Percentiles rank a stretch among this genome's conserved stretches.
Conservation (phyloP, 352 stramenopile species). For the Phytophthora litchii region DNA sequence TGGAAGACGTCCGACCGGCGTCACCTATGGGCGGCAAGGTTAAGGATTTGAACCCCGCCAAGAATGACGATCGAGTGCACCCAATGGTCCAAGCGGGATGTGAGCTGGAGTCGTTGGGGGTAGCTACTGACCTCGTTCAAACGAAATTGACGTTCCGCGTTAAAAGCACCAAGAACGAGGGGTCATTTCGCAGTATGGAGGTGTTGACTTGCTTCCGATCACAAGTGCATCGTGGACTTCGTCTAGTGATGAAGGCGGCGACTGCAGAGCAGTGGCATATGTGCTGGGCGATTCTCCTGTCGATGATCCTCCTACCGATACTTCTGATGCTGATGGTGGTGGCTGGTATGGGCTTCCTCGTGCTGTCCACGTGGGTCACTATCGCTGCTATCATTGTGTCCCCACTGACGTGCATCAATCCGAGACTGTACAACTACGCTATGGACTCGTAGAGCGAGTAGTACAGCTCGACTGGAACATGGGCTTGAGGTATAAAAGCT, state of each 20-base stretch:
- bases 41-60: conserved; percentile 2
- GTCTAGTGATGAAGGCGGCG: conserved; percentile 20
- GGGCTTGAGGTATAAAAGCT: conserved; percentile 30
- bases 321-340: conserved; percentile 25
- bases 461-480: not conserved
- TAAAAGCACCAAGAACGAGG: not conserved
- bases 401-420: conserved; percentile 29
- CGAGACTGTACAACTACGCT: conserved; percentile 28
- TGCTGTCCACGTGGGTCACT: conserved; percentile 24
- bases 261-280: conserved; percentile 30
- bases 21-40: conserved; percentile 16
- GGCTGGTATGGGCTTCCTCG: conserved; percentile 24
- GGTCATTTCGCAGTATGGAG: conserved; percentile 29
- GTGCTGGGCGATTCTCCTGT: conserved; percentile 30
- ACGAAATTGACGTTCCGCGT: conserved; percentile 5
- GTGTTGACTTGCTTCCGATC: conserved; percentile 34
- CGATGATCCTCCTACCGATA: conserved; percentile 24
- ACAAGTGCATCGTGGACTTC: conserved; percentile 24
- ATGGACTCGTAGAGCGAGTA: conserved; percentile 22
- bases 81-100: conserved; percentile 1
- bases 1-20: conserved; percentile 26
- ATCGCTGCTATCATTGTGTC: conserved; percentile 17
- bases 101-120: conserved; percentile 6
- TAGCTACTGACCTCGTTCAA: not conserved
- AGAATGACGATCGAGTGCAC: conserved; percentile 5